Evolutionary conservation across 1,284 basidiomycete genomes (phyloP).

Genomic region (Microbotryum intermedium): DNA sequence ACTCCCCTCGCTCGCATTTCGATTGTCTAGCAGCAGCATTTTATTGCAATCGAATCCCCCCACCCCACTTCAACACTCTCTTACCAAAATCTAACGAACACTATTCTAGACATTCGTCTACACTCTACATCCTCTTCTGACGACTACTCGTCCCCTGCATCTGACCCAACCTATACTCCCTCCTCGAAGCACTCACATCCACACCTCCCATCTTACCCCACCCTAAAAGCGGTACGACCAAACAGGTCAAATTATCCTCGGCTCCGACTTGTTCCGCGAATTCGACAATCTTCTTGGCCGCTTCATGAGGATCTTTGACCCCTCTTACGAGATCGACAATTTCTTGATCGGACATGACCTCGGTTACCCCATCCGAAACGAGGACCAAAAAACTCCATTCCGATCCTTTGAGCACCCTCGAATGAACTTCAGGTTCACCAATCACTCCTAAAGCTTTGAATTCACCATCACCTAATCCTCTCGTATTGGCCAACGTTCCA

Average conservation of each 20-base stretch:
- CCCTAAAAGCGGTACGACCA: constrained; percentile 86
- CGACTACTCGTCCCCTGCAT: constrained; percentile 66
- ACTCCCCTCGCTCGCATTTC: too few relatives aligned
- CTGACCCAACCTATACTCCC: constrained; percentile 68
- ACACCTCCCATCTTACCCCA: constrained; percentile 75
- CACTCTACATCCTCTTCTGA: constrained; percentile 54
- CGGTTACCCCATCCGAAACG: constrained; percentile 70
- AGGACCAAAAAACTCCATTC: constrained; percentile 34
- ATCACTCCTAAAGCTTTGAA: constrained; percentile 89
- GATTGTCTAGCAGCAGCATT: too few relatives aligned
- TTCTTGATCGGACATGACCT: constrained; percentile 84
- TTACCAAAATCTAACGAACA: too few relatives aligned
- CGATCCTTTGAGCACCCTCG: constrained; percentile 65
- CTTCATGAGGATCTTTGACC: constrained; percentile 62
- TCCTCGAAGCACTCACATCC: constrained; percentile 68
- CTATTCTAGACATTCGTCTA: too few relatives aligned
- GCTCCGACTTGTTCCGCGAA: constrained; percentile 78
- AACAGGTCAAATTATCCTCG: constrained; percentile 82
- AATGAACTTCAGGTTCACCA: constrained; percentile 84
- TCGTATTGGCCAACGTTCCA: constrained; percentile 87
- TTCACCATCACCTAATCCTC: constrained; percentile 83
- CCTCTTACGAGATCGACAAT: constrained; percentile 79
- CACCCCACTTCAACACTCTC: neutral
- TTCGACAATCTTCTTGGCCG: constrained; percentile 70
- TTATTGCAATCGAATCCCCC: neutral